A percentile compares a stretch with the other conserved stretches of the same genome.
Conservation (phyloP, 306 rosid species). For the Ammopiptanthus mongolicus region DNA sequence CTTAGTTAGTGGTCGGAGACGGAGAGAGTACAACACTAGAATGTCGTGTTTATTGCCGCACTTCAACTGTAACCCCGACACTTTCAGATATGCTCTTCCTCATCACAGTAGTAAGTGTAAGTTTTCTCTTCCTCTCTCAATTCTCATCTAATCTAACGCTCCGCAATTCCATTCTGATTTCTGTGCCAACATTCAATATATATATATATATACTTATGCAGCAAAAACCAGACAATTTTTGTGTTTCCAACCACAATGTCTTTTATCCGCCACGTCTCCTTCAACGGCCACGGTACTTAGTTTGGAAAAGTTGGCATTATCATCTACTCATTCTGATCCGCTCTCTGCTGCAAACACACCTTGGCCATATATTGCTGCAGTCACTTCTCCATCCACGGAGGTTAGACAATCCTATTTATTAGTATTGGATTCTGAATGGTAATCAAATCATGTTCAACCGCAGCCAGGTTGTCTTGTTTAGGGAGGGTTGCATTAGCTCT, state of each 20-base stretch:
- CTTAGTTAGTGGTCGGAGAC: neutral
- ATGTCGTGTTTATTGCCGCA: slow-evolving; percentile 85
- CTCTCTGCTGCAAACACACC: slow-evolving; percentile 39
- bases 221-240: slow-evolving; percentile 50
- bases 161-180: neutral
- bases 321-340: slow-evolving; percentile 37
- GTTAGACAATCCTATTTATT: slow-evolving; percentile 12
- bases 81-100: slow-evolving; percentile 35
- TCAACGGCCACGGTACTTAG: slow-evolving; percentile 45
- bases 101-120: too few relatives aligned
- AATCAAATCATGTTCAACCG: too few relatives aligned
- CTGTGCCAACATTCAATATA: neutral
- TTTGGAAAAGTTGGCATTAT: slow-evolving; percentile 53
- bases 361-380: slow-evolving; percentile 49
- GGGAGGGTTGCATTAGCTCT: neutral
- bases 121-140: neutral
- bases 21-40: slow-evolving; percentile 9
- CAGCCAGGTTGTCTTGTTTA: too few relatives aligned
- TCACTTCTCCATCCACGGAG: slow-evolving; percentile 37
- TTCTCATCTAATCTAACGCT: neutral
- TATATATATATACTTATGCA: slow-evolving; percentile 45
- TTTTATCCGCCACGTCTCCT: slow-evolving; percentile 50
- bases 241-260: slow-evolving; percentile 51
- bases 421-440: too few relatives aligned
- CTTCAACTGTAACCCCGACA: slow-evolving; percentile 58